Percentiles rank a stretch among this genome's conserved stretches.
Conservation (phyloP, 2,329 filamentous ascomycete genomes). For the Penicillium sclerotiorum region DNA sequence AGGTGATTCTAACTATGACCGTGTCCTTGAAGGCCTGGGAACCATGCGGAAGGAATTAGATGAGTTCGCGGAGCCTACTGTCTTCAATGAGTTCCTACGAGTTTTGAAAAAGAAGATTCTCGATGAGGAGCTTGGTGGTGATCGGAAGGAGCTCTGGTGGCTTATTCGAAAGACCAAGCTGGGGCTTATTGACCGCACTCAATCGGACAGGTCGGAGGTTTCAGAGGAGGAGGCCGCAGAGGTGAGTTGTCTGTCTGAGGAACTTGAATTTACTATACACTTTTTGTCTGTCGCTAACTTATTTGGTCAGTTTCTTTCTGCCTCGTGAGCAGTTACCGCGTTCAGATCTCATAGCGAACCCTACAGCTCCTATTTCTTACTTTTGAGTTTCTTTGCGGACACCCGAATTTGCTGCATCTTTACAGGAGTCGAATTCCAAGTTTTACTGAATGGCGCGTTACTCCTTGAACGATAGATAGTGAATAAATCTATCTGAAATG, state of each 20-base stretch:
- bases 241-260: slow-evolving; percentile 37
- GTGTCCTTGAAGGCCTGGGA: slow-evolving; percentile 73
- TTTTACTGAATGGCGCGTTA: not conserved
- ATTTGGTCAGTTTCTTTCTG: not conserved
- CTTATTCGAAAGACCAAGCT: slow-evolving; percentile 66
- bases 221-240: slow-evolving; percentile 70
- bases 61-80: slow-evolving; percentile 70
- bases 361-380: too few relatives aligned
- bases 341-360: too few relatives aligned
- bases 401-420: not conserved
- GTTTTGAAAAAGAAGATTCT: slow-evolving; percentile 73
- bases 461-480: not conserved
- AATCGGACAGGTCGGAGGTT: slow-evolving; percentile 67
- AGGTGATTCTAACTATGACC: slow-evolving; percentile 73
- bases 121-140: slow-evolving; percentile 70
- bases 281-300: not conserved
- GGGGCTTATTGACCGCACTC: slow-evolving; percentile 69
- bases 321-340: not conserved
- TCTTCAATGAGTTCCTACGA: slow-evolving; percentile 75
- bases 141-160: slow-evolving; percentile 82
- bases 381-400: slow-evolving; percentile 9
- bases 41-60: slow-evolving; percentile 78
- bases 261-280: too few relatives aligned
- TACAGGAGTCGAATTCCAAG: not conserved
- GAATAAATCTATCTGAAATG: not conserved